Percentiles rank a stretch among this genome's conserved stretches.
phyloP scores from a whole-genome alignment of 2,329 filamentous ascomycete species.

The Alternaria incomplexa region DNA sequence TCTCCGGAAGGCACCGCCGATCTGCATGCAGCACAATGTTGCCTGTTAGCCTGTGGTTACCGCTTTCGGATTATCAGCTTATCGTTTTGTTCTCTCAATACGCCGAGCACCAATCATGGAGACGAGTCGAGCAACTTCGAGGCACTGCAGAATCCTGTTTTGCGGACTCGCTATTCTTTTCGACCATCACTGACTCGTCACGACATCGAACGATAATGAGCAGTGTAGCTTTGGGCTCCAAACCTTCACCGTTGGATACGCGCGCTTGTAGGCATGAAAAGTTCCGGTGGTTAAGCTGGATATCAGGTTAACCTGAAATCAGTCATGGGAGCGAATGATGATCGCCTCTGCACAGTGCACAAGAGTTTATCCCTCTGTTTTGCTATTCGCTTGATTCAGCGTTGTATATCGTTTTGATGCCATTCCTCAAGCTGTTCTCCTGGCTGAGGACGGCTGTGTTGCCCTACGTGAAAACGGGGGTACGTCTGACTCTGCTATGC shows the following conservation, averaged over 20 bases:
- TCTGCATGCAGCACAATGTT: constrained; percentile 2
- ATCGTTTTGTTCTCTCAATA: constrained; percentile 1
- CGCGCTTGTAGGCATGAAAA: not conserved
- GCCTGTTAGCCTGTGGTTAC: constrained; percentile 6
- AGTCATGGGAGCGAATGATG: not conserved
- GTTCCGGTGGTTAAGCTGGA: not conserved
- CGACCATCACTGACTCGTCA: constrained; percentile 8
- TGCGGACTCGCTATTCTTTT: constrained; percentile 2
- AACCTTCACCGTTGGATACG: not conserved
- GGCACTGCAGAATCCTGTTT: constrained; percentile 8
- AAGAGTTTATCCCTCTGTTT: not conserved
- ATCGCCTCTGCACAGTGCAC: not conserved
- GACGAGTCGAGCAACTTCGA: not conserved
- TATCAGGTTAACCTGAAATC: not conserved
- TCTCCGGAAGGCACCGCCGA: not conserved
- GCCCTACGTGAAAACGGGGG: not conserved
- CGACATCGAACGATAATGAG: not conserved
- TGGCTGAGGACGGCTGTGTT: not conserved
- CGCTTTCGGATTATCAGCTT: constrained; percentile 2
- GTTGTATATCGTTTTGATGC: not conserved
- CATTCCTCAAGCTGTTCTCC: not conserved
- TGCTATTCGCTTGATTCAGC: not conserved
- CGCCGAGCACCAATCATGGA: constrained; percentile 3
- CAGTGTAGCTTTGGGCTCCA: not conserved
- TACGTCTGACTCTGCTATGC: not conserved